Base-by-base conservation (phyloP, 495 filamentous ascomycete species). In the Cercophora sp. region DNA sequence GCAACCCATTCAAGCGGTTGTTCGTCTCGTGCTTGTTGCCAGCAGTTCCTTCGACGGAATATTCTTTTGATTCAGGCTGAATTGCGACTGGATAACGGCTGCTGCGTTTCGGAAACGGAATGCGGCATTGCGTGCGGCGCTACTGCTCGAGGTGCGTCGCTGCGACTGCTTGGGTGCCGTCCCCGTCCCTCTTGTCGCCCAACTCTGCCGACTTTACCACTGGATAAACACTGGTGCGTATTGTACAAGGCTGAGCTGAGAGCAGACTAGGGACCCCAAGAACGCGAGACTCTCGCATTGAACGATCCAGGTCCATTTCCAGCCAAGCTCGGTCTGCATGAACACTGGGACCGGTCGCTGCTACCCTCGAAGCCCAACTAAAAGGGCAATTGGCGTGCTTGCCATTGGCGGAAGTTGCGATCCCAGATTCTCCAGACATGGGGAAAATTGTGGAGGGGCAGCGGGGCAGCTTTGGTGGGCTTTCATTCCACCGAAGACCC, bases 381-480 rank as follows among this genome's bases (percentile, higher is more conserved):
- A 44, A 46, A 37, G 22, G 11, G 16, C 9, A 42, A 25, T 36
- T 18, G 32, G 51, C 22, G 43, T 22, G 51, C 22, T 36, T 45
- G 13, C 23, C 39, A 59, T 59, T 59, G 52, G 57, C 47, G 57
- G 57, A 55, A 26, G 55, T 59, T 46, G 32, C 18, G 20, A 15
- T 29, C 19, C 36, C 8, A 50, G 47, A 58, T 55, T 55, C 45
- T 56, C 53, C 53, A 51, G 48, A 29, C 20, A 35, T 43, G 41
- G 41, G 29, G 48, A 56, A 46, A 45, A 45, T 32, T 52, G 40
- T 45, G 54, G 48, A 52, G 54, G 36, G 22, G 41, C 34, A 46
- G 54, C 54, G 54, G 54, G 52, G 34, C 48, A 25, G n/a, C 40
- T n/a, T n/a, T n/a, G n/a, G n/a, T n/a, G n/a, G n/a, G n/a, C n/a